These are phyloP conservation scores for Coemansia aciculifera DNA, from an alignment of 192 early-diverging fungal species.

Conservation along the genomic window DNA sequence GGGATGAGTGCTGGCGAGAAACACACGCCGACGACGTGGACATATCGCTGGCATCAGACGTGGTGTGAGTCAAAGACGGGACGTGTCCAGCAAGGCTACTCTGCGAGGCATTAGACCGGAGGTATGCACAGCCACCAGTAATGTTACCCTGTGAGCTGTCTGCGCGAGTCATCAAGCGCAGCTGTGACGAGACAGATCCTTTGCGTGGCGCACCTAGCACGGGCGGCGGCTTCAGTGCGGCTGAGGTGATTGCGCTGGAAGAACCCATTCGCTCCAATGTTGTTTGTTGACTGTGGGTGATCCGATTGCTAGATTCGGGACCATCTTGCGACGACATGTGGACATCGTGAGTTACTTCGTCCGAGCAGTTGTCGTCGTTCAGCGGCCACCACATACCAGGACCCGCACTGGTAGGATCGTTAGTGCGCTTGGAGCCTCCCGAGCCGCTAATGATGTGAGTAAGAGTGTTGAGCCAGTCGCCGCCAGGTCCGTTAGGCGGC, in stretches of 20 bases:
- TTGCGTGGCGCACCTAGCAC: constrained; percentile 24
- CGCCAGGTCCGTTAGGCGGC: constrained; percentile 19
- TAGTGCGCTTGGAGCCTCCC: background rate
- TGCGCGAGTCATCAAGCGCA: constrained; percentile 44
- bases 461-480: constrained; percentile 36
- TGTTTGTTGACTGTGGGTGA: background rate
- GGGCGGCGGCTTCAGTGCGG: constrained; percentile 9
- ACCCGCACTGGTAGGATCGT: constrained; percentile 16
- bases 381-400: constrained; percentile 58
- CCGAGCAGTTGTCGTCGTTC: constrained; percentile 53
- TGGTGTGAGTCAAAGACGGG: constrained; percentile 21
- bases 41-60: constrained; percentile 32
- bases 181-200: constrained; percentile 52
- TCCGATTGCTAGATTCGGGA: background rate
- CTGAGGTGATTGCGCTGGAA: constrained; percentile 21
- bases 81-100: constrained; percentile 21
- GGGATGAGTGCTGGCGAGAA: background rate
- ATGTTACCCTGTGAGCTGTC: constrained; percentile 22
- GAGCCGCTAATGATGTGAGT: constrained; percentile 20
- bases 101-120: constrained; percentile 21
- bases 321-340: constrained; percentile 31
- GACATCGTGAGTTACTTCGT: constrained; percentile 47
- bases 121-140: background rate
- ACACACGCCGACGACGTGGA: constrained; percentile 8
- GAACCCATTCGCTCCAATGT: constrained; percentile 40